Percentiles rank a stretch among this genome's conserved stretches.
These are phyloP conservation scores for Byssoonygena ceratinophila DNA, from an alignment of 2,329 filamentous ascomycete genomes.

Conservation along the genomic window DNA sequence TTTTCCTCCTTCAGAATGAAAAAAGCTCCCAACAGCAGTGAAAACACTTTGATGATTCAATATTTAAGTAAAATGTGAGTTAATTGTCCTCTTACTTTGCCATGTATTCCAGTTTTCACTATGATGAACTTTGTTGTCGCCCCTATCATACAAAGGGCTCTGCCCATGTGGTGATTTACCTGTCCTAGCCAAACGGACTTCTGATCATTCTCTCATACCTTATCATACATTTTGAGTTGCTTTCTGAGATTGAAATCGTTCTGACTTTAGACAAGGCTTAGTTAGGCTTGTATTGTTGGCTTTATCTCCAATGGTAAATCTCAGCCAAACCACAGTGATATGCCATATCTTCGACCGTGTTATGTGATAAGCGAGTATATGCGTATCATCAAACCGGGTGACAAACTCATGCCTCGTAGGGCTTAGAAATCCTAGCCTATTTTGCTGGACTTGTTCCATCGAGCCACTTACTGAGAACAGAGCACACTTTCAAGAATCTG, in stretches of 20 bases:
- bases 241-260: neutral
- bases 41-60: neutral
- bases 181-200: conserved; percentile 53
- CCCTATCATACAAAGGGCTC: conserved; percentile 45
- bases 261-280: neutral
- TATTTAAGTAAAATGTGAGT: conserved; percentile 18
- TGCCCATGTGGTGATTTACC: conserved; percentile 47
- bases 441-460: neutral
- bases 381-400: no score
- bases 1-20: neutral
- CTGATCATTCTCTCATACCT: conserved; percentile 32
- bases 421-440: no score
- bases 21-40: neutral
- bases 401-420: no score
- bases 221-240: neutral
- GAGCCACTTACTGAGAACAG: neutral
- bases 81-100: conserved; percentile 19
- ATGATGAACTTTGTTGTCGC: conserved; percentile 54
- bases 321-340: no score
- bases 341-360: neutral
- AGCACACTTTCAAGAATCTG: neutral
- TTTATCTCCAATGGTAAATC: no score
- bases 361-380: neutral
- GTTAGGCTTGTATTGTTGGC: neutral
- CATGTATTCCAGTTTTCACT: conserved; percentile 19